phyloP scores from a whole-genome alignment of 2,329 filamentous ascomycete genomes.

The Emmonsiellopsis sp. region DNA sequence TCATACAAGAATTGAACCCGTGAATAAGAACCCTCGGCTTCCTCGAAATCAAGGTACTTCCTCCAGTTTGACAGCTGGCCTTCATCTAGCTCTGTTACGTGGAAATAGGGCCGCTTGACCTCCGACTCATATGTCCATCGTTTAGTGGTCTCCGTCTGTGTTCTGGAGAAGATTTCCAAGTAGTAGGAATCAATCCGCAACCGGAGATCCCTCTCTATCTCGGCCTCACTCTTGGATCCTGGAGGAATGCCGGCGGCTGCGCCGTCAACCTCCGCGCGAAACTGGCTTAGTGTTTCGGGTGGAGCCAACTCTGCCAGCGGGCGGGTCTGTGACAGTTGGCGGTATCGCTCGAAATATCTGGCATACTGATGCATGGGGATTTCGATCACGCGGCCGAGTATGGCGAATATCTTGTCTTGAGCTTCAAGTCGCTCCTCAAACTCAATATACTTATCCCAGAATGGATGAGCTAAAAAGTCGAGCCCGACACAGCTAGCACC shows the following conservation, averaged over 20 bases:
- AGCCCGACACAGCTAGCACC: slow-evolving; percentile 76
- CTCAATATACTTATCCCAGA: slow-evolving; percentile 99
- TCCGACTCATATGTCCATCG: slow-evolving; percentile 92
- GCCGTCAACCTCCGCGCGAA: slow-evolving; percentile 61
- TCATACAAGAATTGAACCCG: slow-evolving; percentile 83
- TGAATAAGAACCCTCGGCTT: slow-evolving; percentile 66
- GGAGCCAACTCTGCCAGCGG: slow-evolving; percentile 66
- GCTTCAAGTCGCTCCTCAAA: slow-evolving; percentile 88
- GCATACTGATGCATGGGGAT: slow-evolving; percentile 96
- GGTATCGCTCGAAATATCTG: slow-evolving; percentile 87
- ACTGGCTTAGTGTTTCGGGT: slow-evolving; percentile 56
- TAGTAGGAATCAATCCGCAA: slow-evolving; percentile 71
- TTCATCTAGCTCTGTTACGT: slow-evolving; percentile 86
- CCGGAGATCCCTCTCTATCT: slow-evolving; percentile 75
- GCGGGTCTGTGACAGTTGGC: slow-evolving; percentile 61
- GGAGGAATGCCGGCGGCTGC: slow-evolving; percentile 34
- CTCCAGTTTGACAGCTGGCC: slow-evolving; percentile 81
- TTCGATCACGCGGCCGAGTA: slow-evolving; percentile 72
- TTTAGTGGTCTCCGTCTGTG: slow-evolving; percentile 80
- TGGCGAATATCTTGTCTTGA: slow-evolving; percentile 73
- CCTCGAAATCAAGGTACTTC: slow-evolving; percentile 94
- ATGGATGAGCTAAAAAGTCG: slow-evolving; percentile 88
- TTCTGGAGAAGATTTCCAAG: slow-evolving; percentile 69
- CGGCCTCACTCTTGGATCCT: slow-evolving; percentile 56
- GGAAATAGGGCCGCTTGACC: slow-evolving; percentile 93